Evolutionary conservation across 2,329 filamentous ascomycete genomes (phyloP).

Genomic region (Aspergillus flavus): DNA sequence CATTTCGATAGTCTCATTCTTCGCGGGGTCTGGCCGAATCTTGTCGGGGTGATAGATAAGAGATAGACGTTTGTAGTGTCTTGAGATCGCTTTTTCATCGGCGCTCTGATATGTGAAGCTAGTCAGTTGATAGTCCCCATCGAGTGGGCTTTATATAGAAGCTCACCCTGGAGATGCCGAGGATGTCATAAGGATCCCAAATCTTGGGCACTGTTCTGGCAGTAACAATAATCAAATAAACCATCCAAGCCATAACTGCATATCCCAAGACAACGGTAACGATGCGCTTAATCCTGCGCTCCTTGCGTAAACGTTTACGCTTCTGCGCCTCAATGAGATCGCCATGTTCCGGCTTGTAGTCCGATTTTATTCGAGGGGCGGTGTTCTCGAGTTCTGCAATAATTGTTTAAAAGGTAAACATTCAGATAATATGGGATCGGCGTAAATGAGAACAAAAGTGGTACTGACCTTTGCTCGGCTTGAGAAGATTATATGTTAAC

Average conservation of each 20-base stretch:
- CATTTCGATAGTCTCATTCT: conserved; percentile 84
- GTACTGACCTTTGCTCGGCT: conserved; percentile 67
- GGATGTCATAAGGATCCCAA: conserved; percentile 96
- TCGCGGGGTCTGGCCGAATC: conserved; percentile 74
- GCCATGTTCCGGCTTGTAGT: conserved; percentile 79
- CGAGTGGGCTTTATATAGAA: background rate
- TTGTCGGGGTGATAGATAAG: conserved; percentile 93
- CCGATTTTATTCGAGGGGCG: conserved; percentile 78
- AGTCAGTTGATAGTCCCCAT: background rate
- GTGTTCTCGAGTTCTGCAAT: conserved; percentile 70
- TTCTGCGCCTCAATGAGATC: conserved; percentile 81
- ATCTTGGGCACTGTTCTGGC: conserved; percentile 72
- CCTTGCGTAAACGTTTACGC: conserved; percentile 83
- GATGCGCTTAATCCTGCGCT: conserved; percentile 83
- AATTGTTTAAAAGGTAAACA: conserved; percentile 12
- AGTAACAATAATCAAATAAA: conserved; percentile 84
- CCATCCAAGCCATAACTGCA: conserved; percentile 83
- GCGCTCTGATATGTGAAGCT: conserved; percentile 59
- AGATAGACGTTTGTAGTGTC: conserved; percentile 83
- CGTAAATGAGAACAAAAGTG: background rate
- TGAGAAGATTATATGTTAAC: conserved; percentile 84
- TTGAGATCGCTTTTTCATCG: conserved; percentile 88
- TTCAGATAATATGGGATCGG: background rate
- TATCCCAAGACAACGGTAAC: conserved; percentile 77
- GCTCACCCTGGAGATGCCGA: conserved; percentile 78